Evolutionary conservation across 1,284 basidiomycete genomes (phyloP), one percentile per base, ranked within the genome.

Genomic region (Trichosporon asahii): DNA sequence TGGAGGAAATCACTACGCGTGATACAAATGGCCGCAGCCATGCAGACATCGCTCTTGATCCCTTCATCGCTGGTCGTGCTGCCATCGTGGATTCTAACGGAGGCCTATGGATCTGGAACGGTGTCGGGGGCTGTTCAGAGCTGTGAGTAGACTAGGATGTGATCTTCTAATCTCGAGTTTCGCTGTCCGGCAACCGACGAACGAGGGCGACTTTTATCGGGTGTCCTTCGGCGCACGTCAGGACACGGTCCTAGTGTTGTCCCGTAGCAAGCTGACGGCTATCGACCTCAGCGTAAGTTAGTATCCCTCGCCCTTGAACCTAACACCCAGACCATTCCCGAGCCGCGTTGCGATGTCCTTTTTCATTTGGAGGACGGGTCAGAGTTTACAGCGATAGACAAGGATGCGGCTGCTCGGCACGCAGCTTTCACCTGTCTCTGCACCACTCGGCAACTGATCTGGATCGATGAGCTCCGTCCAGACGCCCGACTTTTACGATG

Each of bases 91-190:
- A 82, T 69, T 79, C 79, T 46, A 63, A 69, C 1, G 81, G 81
- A 0, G 79, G 74, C 0, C 74, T 82, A 1, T 81, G 79, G 79
- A 40, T 78, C 8, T 81, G 80, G 80, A 70, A 66, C 57, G 76
- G 49, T 53, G 49, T 8, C 4, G 9, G 3, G 21, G 21, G 21
- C 12, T 3, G 11, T 11, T 23, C 49, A 25, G 49, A 53, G 4
- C 9, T 53, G 49, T 53, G 46, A 64, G 79, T 72, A 4, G 18
- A 7, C 0, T n/a, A 14, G 35, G 6, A 25, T 23, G 23, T 33
- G 15, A 0, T 15, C 23, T 23, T 61, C 65, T 55, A 49, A 21
- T 14, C 1, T 2, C n/a, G 40, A 80, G 79, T 29, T 29, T 53
- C 1, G 73, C 75, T 49, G 64, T 82, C n/a, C 64, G 77, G 18